Conservation (phyloP, 495 filamentous ascomycete genomes). For the Aspergillus carlsbadensis region DNA sequence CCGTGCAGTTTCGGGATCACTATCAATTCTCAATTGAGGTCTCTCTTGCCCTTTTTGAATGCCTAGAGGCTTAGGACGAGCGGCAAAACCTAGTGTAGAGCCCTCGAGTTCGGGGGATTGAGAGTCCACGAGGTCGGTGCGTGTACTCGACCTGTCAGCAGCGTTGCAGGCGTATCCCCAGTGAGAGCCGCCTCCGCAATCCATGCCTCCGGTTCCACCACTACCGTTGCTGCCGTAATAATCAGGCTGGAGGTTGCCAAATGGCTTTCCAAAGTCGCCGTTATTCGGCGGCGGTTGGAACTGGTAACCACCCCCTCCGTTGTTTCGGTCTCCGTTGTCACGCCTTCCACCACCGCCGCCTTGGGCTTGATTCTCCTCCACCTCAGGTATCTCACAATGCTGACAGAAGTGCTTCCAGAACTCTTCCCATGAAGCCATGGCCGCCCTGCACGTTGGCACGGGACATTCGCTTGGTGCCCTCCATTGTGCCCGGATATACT, state of each 20-base stretch:
- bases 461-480: not conserved
- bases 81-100: too few species aligned
- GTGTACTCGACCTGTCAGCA: too few species aligned
- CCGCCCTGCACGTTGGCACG: not conserved
- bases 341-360: not conserved
- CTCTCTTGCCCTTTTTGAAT: not conserved
- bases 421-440: not conserved
- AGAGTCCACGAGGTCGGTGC: too few species aligned
- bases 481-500: not conserved
- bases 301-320: not conserved
- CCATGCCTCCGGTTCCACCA: too few species aligned
- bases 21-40: not conserved
- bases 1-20: not conserved
- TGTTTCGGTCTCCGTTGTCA: not conserved
- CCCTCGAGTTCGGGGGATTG: too few species aligned
- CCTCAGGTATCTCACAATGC: not conserved
- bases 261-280: not conserved
- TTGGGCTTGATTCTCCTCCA: not conserved
- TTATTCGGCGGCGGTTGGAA: not conserved
- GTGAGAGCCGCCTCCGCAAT: too few species aligned
- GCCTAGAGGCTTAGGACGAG: too few species aligned
- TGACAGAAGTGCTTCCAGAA: not conserved
- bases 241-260: too few species aligned
- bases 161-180: too few species aligned
- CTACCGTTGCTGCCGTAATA: too few species aligned